Base-by-base conservation (phyloP, 139 green algal species). In the Haematococcus sp. region DNA sequence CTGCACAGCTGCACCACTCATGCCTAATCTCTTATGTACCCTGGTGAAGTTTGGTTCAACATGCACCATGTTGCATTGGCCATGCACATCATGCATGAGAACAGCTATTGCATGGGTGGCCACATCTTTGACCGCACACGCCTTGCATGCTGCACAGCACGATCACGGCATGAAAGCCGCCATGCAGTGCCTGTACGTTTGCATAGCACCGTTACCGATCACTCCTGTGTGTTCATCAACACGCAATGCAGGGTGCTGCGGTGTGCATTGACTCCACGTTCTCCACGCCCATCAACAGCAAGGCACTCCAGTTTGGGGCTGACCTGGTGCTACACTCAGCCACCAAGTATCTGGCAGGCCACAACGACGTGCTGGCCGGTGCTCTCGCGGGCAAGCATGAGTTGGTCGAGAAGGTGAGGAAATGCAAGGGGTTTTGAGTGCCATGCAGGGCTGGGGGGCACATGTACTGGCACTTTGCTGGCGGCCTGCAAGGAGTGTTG, bases 301-400 rank as follows among this genome's bases (percentile, higher is more conserved):
- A 79, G 34, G 85, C 93, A 9, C 80, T 98, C 0, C 61, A 75
- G 5, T 84, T 97, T 16, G 96, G 96, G 5, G 96, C 96, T 4
- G 96, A 99, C 81, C 79, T 99, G n/a, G 96, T 99, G 4, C 88
- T 99, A 40, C 95, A 98, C 84, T 96, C 88, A 0, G 96, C 88
- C 43, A 99, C 96, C 64, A 99, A 99, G 85, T 99, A 98, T 83
- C 81, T 99, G 30, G 96, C 89, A 1, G 96, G 96, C 19, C 96
- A 99, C 89, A 98, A 99, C 76, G 96, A 99, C 69, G 93, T 99
- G 49, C 84, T 99, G 70, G 93, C 91, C 4, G 96, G 96, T 4
- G 84, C 85, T 22, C 87, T 98, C 63, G 88, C 83, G 25, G 95
- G 95, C 68, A 80, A 74, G 46, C 15, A 71, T 15, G 92, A 98